Conservation (phyloP, 2,329 filamentous ascomycete genomes). For the Claviceps spartinae region DNA sequence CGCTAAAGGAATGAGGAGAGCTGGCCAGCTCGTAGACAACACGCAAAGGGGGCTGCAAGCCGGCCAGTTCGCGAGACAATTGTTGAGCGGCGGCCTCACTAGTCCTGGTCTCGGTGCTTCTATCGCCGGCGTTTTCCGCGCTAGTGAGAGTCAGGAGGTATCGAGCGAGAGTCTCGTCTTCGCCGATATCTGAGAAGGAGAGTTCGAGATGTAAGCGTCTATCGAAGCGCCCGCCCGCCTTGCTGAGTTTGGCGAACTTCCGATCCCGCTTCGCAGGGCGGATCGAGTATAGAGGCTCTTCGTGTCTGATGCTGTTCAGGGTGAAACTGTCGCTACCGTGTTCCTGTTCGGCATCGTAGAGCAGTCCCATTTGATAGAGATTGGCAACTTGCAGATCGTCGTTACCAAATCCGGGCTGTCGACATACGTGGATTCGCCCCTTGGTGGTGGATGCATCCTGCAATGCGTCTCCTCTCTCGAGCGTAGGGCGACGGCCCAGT, state of each 20-base stretch:
- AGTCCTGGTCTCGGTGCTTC: slow-evolving; percentile 8
- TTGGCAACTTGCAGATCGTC: slow-evolving; percentile 26
- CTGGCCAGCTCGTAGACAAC: slow-evolving; percentile 27
- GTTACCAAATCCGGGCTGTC: slow-evolving; percentile 8
- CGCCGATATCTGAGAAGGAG: slow-evolving; percentile 28
- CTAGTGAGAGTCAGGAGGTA: slow-evolving; percentile 17
- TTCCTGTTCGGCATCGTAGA: slow-evolving; percentile 26
- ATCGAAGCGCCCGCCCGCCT: slow-evolving; percentile 9
- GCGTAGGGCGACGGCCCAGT: slow-evolving; percentile 23
- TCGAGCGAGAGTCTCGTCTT: slow-evolving; percentile 25
- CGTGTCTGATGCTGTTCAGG: slow-evolving; percentile 25
- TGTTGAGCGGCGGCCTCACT: slow-evolving; percentile 7
- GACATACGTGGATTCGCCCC: slow-evolving; percentile 14
- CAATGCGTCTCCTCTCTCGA: slow-evolving; percentile 35
- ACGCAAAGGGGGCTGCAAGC: slow-evolving; percentile 20
- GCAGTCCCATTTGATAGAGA: slow-evolving; percentile 30
- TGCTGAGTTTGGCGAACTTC: slow-evolving; percentile 9
- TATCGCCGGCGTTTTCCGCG: slow-evolving; percentile 5
- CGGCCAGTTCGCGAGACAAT: slow-evolving; percentile 5
- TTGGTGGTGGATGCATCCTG: slow-evolving; percentile 26
- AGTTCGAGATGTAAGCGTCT: slow-evolving; percentile 23
- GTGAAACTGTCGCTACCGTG: slow-evolving; percentile 20
- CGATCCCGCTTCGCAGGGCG: slow-evolving; percentile 21
- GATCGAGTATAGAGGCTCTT: slow-evolving; percentile 25
- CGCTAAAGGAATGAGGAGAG: slow-evolving; percentile 19